Percentiles rank a stretch among this genome's conserved stretches.
Evolutionary conservation across 371 early-diverging fungal species (phyloP).

Genomic region (Rhizopus delemar): DNA sequence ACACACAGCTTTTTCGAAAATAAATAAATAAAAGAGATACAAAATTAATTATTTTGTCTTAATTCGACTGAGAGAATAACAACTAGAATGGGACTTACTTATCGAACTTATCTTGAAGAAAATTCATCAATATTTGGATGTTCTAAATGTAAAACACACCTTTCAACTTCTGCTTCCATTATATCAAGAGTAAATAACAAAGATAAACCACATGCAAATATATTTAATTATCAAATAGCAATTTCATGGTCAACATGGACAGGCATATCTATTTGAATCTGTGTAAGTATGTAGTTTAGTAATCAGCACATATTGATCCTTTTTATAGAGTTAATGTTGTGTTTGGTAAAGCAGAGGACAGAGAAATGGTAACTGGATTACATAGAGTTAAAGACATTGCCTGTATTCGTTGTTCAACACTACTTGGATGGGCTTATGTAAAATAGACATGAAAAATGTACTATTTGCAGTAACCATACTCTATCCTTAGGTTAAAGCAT

Average conservation of each 20-base stretch:
- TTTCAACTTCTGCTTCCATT: constrained; percentile 65
- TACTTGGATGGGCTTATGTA: constrained; percentile 79
- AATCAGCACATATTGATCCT: not conserved
- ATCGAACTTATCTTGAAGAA: constrained; percentile 54
- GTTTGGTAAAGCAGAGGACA: constrained; percentile 59
- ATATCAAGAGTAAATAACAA: constrained; percentile 61
- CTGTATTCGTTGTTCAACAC: constrained; percentile 59
- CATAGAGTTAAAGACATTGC: constrained; percentile 70
- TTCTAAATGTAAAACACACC: constrained; percentile 61
- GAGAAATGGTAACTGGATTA: constrained; percentile 72
- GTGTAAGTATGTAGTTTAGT: constrained; percentile 47
- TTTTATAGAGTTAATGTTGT: constrained; percentile 60
- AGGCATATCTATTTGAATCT: constrained; percentile 63
- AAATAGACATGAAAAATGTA: constrained; percentile 13
- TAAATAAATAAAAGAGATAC: no score
- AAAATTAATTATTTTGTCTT: not conserved
- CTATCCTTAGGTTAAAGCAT: constrained; percentile 56
- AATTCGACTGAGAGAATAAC: not conserved
- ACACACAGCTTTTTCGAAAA: no score
- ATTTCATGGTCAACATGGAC: constrained; percentile 69
- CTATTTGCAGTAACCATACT: not conserved
- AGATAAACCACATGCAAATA: not conserved
- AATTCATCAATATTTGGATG: constrained; percentile 53
- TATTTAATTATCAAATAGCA: constrained; percentile 33
- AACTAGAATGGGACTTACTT: constrained; percentile 54